Conservation (phyloP, 2,329 filamentous ascomycete genomes). For the Basipetospora chlamydospora region DNA sequence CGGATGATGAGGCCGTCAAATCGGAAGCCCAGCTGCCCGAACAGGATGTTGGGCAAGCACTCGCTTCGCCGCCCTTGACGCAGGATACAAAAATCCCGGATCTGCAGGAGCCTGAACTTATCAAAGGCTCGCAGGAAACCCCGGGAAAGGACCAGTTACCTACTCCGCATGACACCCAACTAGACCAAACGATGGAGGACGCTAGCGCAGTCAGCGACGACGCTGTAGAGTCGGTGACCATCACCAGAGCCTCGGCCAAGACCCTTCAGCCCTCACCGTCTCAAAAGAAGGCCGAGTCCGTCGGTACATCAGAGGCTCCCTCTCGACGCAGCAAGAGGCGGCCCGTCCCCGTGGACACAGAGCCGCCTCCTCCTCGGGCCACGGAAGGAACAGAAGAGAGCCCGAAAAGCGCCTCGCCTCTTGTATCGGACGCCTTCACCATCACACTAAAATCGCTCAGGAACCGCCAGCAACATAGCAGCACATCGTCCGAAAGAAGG, state of each 20-base stretch:
- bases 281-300: too few relatives aligned
- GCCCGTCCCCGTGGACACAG: too few relatives aligned
- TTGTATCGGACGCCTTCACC: background rate
- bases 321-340: too few relatives aligned
- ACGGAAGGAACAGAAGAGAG: background rate
- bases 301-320: too few relatives aligned
- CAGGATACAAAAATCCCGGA: background rate
- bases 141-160: background rate
- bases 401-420: background rate
- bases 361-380: background rate
- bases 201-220: too few relatives aligned
- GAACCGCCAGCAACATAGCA: constrained; percentile 1
- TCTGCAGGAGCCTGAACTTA: background rate
- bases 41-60: background rate
- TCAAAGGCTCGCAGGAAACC: background rate
- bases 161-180: background rate
- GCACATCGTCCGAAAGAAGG: background rate
- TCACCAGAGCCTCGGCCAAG: too few relatives aligned
- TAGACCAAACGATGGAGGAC: too few relatives aligned
- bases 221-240: too few relatives aligned
- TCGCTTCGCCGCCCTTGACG: background rate
- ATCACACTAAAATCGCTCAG: constrained; percentile 6
- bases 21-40: too few relatives aligned
- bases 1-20: too few relatives aligned
- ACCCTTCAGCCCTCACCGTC: too few relatives aligned